Evolutionary conservation across 495 filamentous ascomycete genomes (phyloP), one percentile per base, ranked within the genome.

Genomic region (Rostrohypoxylon terebratum): DNA sequence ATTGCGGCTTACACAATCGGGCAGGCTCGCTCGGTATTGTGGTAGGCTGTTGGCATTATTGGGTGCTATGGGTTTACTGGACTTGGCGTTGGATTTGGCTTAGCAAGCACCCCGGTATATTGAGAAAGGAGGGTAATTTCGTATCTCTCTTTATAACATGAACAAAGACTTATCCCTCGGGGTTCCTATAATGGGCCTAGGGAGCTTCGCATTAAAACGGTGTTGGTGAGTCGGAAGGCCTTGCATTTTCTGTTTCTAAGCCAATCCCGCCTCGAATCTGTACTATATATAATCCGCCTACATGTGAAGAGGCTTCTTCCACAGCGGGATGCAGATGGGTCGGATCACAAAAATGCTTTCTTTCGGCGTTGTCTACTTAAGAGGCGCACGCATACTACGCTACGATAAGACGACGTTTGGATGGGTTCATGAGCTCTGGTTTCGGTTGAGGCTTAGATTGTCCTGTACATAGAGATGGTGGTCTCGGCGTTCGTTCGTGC

Each of bases 161-260:
- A 74, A 66, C 61, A 63, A 51, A 69, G 71, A 69, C 66, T 66
- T 58, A 16, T 51, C 40, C 36, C 51, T 38, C 59, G 59, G 59
- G 66, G 58, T 63, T 44, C 50, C 59, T 63, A 51, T 70, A 70
- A 28, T 33, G 63, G 59, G 45, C 51, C 25, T 20, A 3, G 31
- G 63, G 62, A 66, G 58, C 48, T 44, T 47, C 51, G 71, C 66
- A 74, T 74, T 67, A 67, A 63, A 69, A 28, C 58, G 71, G 71
- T 47, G 71, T 70, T 70, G 48, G 60, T 50, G 48, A 54, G 55
- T 33, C 62, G 31, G 55, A 48, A 42, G 40, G 55, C 4, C 57
- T 25, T 66, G n/a, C 25, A 47, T 59, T 48, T 63, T 31, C 18
- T 42, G 11, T 16, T 62, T 23, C 34, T n/a, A n/a, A 50, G 36